These are phyloP conservation scores for Gigaspora rosea DNA, from an alignment of 192 early-diverging fungal genomes.

Conservation along the genomic window DNA sequence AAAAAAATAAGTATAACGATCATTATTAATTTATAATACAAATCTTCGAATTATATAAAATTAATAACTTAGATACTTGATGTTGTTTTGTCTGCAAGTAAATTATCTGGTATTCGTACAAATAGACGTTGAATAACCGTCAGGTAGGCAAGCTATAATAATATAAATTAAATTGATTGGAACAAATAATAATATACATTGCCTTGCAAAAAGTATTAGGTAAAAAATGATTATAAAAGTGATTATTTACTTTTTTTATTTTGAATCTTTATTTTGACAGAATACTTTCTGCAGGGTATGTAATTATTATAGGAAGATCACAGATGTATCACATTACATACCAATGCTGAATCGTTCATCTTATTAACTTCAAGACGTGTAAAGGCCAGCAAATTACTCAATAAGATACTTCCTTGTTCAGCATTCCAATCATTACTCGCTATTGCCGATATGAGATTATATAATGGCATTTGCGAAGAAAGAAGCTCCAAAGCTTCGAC, in stretches of 20 bases:
- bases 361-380: slow-evolving; percentile 30
- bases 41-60: slow-evolving; percentile 22
- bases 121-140: slow-evolving; percentile 35
- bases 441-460: slow-evolving; percentile 38
- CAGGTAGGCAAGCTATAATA: slow-evolving; percentile 39
- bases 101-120: slow-evolving; percentile 15
- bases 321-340: slow-evolving; percentile 23
- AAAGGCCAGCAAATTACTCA: slow-evolving; percentile 50
- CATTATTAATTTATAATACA: slow-evolving; percentile 26
- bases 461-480: slow-evolving; percentile 43
- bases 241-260: too few relatives aligned
- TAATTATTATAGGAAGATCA: neutral
- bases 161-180: neutral
- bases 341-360: slow-evolving; percentile 35
- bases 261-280: too few relatives aligned
- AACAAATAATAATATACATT: neutral
- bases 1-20: slow-evolving; percentile 34
- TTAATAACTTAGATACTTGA: neutral
- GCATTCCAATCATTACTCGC: neutral
- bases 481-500: slow-evolving; percentile 43
- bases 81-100: slow-evolving; percentile 3
- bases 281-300: neutral
- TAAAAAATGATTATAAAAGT: too few relatives aligned
- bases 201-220: neutral
- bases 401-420: slow-evolving; percentile 39